phyloP scores from a whole-genome alignment of 176 grass and related monocot species.

The Tillandsia fasciculata region DNA sequence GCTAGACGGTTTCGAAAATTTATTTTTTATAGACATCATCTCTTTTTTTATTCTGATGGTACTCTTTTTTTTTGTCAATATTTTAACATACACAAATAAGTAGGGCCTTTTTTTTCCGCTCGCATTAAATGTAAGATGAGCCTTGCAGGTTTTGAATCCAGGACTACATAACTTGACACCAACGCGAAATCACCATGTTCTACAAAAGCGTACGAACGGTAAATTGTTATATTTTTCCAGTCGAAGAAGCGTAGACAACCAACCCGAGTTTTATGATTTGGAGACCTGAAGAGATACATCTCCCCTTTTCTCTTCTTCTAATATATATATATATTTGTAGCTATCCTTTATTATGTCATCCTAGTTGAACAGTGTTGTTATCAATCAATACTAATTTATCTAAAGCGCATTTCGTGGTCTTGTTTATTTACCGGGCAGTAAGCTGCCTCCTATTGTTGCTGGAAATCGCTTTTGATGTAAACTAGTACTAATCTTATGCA shows the following conservation, averaged over 20 bases:
- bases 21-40: no score
- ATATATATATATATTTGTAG: not conserved
- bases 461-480: slow-evolving; percentile 9
- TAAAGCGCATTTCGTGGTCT: not conserved
- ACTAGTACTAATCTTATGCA: slow-evolving; percentile 6
- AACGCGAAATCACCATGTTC: no score
- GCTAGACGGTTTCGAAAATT: no score
- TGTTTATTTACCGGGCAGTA: not conserved
- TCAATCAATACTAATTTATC: not conserved
- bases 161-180: no score
- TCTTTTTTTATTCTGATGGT: no score
- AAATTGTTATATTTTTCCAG: no score
- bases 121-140: no score
- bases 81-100: no score
- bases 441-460: not conserved
- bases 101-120: no score
- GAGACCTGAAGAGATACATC: slow-evolving; percentile 8
- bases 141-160: no score
- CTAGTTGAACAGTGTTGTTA: not conserved
- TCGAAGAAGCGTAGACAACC: not conserved
- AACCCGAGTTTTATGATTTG: not conserved
- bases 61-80: no score
- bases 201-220: no score
- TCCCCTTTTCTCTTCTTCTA: slow-evolving; percentile 3
- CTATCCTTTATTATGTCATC: slow-evolving; percentile 8